Percentiles rank a stretch among this genome's conserved stretches.
Conservation (phyloP, 2,329 filamentous ascomycete species). For the Diplocarpon mali region DNA sequence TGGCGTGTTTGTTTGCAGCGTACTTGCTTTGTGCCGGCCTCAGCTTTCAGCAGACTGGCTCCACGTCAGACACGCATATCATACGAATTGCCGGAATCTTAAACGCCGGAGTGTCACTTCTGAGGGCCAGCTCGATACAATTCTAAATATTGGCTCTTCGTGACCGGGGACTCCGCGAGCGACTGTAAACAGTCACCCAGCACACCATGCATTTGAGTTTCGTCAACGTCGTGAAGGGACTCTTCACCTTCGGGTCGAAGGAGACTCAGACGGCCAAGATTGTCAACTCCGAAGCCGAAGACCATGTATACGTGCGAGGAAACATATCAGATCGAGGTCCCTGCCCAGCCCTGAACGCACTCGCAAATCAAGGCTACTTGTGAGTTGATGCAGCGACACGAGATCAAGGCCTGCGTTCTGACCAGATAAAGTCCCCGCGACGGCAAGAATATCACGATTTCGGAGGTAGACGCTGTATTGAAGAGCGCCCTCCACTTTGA, state of each 20-base stretch:
- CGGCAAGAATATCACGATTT: conserved; percentile 11
- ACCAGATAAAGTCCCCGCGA: conserved; percentile 7
- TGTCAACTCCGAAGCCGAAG: background rate
- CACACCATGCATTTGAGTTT: conserved; percentile 6
- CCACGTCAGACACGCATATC: no score
- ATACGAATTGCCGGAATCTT: background rate
- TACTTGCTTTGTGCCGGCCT: background rate
- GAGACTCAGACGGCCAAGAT: background rate
- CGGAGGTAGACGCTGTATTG: conserved; percentile 4
- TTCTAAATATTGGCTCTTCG: no score
- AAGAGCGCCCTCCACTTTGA: conserved; percentile 6
- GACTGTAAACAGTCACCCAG: no score
- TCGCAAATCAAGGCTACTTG: conserved; percentile 14
- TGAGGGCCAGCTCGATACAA: no score
- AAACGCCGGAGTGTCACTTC: background rate
- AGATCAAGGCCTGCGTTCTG: background rate
- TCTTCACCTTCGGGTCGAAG: conserved; percentile 3
- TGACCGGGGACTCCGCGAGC: no score
- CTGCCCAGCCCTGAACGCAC: conserved; percentile 11
- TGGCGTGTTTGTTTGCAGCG: background rate
- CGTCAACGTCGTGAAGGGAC: conserved; percentile 4
- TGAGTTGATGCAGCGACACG: background rate
- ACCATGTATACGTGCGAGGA: conserved; percentile 9
- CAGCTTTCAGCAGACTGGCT: background rate
- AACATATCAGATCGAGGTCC: conserved; percentile 7